Base-by-base conservation (phyloP, 2,329 filamentous ascomycete species). In the Herpotrichia juniperi region DNA sequence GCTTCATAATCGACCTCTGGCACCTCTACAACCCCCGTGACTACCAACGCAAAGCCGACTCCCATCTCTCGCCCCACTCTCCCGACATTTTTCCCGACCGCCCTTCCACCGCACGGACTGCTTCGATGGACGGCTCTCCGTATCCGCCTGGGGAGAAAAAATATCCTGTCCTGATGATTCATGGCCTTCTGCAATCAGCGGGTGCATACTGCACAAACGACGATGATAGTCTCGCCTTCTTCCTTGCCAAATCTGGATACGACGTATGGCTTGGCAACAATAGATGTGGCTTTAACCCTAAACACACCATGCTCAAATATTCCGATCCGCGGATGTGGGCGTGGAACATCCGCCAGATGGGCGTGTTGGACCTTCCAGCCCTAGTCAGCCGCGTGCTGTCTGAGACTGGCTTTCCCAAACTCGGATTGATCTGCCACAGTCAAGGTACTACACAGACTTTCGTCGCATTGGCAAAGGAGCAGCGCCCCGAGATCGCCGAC, bases 191-290 rank as follows among this genome's bases (percentile, higher is more conserved):
- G 6, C 93, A 97, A 75, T 93, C 88, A 47, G 85, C 91, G 0
- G 93, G 93, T 3, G 90, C 93, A 0, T 97, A 91, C 69, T 96
- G 92, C 72, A 87, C 87, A 58, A 96, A 93, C 68, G 93, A 96
- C 64, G 92, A 96, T 56, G 86, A 91, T 60, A 93, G 89, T 22
- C 81, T 97, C 7, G 93, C 93, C 1, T 97, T 97, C 74, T 96
- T 88, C 77, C 85, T 97, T 7, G 92, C 90, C 73, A 96, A 96
- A 74, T 87, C 89, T 0, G 93, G 93, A 1, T 97, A 91, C 73
- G 93, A 97, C 71, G 91, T 97, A 32, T 97, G 93, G 93, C 81
- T 97, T 14, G 93, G 93, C 4, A 96, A 96, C 75, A 97, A 96
- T 68, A 84, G 93, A 17, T 96, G 92, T 67, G 93, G 93, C 1